These are phyloP conservation scores for Loxodes magnus DNA, from an alignment of 73 alveolate species.

Conservation along the genomic window DNA sequence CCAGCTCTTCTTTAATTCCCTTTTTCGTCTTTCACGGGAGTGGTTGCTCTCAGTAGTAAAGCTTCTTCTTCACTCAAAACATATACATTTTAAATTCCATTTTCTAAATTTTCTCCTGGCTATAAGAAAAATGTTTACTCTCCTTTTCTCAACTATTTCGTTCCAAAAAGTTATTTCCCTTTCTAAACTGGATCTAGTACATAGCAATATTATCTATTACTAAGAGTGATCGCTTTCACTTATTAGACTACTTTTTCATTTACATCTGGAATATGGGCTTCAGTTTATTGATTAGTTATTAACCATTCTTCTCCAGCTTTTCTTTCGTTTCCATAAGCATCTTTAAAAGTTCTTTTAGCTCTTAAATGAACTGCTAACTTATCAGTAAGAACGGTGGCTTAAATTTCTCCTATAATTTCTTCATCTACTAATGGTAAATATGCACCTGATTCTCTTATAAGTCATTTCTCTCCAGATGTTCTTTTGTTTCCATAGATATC, in stretches of 20 bases:
- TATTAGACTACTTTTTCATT: conserved; percentile 35
- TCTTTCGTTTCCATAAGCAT: conserved; percentile 50
- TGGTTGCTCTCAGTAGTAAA: conserved; percentile 41
- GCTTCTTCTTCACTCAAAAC: conserved; percentile 71
- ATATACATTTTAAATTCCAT: conserved; percentile 27
- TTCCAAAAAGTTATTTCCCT: conserved; percentile 39
- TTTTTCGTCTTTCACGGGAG: conserved; percentile 18
- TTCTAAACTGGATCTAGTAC: conserved; percentile 40
- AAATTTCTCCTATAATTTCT: conserved; percentile 27
- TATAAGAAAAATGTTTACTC: conserved; percentile 51
- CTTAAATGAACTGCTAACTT: conserved; percentile 44
- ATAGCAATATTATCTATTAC: conserved; percentile 41
- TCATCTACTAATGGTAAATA: conserved; percentile 56
- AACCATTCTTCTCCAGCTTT: conserved; percentile 79
- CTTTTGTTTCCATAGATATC: conserved; percentile 44
- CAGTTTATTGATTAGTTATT: conserved; percentile 44
- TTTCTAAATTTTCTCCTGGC: conserved; percentile 53
- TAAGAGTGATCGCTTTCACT: conserved; percentile 34
- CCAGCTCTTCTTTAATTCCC: conserved; percentile 39
- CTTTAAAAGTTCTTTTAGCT: conserved; percentile 48
- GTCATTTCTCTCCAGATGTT: conserved; percentile 73
- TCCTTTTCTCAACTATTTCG: conserved; percentile 42
- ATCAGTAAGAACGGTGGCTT: conserved; percentile 46
- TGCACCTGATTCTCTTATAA: conserved; percentile 47
- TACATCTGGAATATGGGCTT: conserved; percentile 53